Conservation (phyloP, 371 early-diverging fungal species). For the Furculomyces boomerangus region DNA sequence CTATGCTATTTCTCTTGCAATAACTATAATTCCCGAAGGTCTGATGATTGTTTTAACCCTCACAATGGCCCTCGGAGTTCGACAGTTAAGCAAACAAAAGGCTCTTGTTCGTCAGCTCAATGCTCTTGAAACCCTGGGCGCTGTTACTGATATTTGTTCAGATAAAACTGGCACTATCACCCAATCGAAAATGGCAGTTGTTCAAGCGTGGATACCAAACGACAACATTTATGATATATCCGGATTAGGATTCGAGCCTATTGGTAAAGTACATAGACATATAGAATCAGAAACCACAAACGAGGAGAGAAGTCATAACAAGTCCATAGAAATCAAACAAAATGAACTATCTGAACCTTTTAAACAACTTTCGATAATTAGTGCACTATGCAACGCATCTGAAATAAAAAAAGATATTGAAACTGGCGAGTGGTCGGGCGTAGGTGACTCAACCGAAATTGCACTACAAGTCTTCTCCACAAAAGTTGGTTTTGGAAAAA, state of each 20-base stretch:
- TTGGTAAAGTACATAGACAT: slow-evolving; percentile 35
- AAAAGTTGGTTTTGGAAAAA: slow-evolving; percentile 44
- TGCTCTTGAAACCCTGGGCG: slow-evolving; percentile 75
- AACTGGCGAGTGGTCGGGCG: slow-evolving; percentile 39
- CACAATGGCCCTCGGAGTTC: slow-evolving; percentile 82
- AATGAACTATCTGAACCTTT: slow-evolving; percentile 19
- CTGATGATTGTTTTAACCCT: slow-evolving; percentile 72
- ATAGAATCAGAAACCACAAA: neutral
- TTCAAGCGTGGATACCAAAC: slow-evolving; percentile 44
- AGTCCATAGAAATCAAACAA: neutral
- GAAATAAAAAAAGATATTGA: slow-evolving; percentile 37
- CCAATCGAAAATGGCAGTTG: slow-evolving; percentile 47
- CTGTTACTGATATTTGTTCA: slow-evolving; percentile 80
- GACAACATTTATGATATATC: slow-evolving; percentile 38
- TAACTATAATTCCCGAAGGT: slow-evolving; percentile 91
- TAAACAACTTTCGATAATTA: slow-evolving; percentile 22
- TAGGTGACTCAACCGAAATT: slow-evolving; percentile 71
- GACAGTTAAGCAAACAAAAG: slow-evolving; percentile 61
- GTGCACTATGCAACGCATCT: slow-evolving; percentile 56
- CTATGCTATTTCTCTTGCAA: slow-evolving; percentile 66
- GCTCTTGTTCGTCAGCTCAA: slow-evolving; percentile 77
- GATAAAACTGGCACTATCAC: slow-evolving; percentile 74
- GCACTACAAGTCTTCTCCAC: slow-evolving; percentile 58
- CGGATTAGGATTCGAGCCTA: slow-evolving; percentile 41
- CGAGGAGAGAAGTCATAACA: neutral